These are phyloP conservation scores for Mycena indigotica DNA, from an alignment of 768 basidiomycete species.

Conservation along the genomic window DNA sequence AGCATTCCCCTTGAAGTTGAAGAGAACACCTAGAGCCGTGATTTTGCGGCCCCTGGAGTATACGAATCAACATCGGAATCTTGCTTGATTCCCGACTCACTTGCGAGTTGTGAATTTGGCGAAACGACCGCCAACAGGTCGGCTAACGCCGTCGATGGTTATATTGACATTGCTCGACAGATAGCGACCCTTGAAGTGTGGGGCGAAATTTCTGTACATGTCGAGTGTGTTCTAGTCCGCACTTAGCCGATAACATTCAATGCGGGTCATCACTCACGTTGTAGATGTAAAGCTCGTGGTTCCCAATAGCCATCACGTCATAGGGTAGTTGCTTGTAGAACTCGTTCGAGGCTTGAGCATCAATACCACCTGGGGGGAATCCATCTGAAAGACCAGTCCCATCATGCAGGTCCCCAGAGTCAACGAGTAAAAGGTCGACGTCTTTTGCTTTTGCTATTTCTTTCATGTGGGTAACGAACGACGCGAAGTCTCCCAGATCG, in stretches of 20 bases:
- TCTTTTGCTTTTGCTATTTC: conserved; percentile 65
- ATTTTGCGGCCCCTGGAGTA: conserved; percentile 60
- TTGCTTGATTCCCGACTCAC: conserved; percentile 39
- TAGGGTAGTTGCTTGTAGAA: conserved; percentile 61
- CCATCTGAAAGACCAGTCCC: conserved; percentile 82
- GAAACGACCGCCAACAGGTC: conserved; percentile 53
- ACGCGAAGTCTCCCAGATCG: conserved; percentile 80
- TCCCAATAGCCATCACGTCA: conserved; percentile 84
- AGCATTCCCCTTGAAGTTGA: conserved; percentile 72
- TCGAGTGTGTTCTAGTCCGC: conserved; percentile 10
- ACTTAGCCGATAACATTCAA: background rate
- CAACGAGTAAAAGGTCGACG: conserved; percentile 82
- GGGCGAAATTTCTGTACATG: conserved; percentile 19
- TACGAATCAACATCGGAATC: background rate
- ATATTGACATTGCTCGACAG: conserved; percentile 88
- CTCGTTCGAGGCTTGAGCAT: conserved; percentile 52
- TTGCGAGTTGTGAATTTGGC: conserved; percentile 73
- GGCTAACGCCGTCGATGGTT: conserved; percentile 52
- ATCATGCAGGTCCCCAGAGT: conserved; percentile 80
- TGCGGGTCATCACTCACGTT: conserved; percentile 2
- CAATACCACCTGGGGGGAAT: conserved; percentile 66
- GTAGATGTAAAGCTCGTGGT: conserved; percentile 47
- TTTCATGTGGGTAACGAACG: conserved; percentile 87
- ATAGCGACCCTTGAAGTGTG: conserved; percentile 21
- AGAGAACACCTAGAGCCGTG: conserved; percentile 81